These are phyloP conservation scores for Cordyceps javanica DNA, from an alignment of 2,329 filamentous ascomycete genomes.

Conservation along the genomic window DNA sequence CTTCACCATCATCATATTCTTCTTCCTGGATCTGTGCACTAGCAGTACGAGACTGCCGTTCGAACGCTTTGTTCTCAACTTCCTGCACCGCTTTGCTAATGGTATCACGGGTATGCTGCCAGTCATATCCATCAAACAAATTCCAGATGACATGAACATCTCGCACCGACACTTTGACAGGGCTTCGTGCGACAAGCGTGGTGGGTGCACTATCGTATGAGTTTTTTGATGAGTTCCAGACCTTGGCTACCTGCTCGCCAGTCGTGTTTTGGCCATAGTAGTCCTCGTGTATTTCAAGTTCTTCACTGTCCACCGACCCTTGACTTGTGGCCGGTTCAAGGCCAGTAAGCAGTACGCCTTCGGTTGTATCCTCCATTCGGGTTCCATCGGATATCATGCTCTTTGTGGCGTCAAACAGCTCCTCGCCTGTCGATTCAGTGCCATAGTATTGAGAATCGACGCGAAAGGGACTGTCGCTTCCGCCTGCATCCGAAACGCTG, in stretches of 20 bases:
- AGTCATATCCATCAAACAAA: slow-evolving; percentile 95
- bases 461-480: slow-evolving; percentile 30
- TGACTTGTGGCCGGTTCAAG: slow-evolving; percentile 23
- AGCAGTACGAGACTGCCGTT: slow-evolving; percentile 57
- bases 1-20: slow-evolving; percentile 73
- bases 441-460: slow-evolving; percentile 44
- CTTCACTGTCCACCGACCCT: slow-evolving; percentile 47
- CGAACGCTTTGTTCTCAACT: slow-evolving; percentile 74
- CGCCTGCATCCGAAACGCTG: slow-evolving; percentile 26
- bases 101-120: slow-evolving; percentile 77
- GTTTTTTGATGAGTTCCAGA: slow-evolving; percentile 75
- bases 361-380: slow-evolving; percentile 30
- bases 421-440: slow-evolving; percentile 36
- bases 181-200: slow-evolving; percentile 56
- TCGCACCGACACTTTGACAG: slow-evolving; percentile 70
- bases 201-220: slow-evolving; percentile 63
- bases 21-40: slow-evolving; percentile 56
- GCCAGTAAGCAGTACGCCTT: slow-evolving; percentile 30
- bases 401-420: slow-evolving; percentile 42
- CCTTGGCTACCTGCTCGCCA: slow-evolving; percentile 61
- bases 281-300: slow-evolving; percentile 69
- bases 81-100: slow-evolving; percentile 86
- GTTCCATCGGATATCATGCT: slow-evolving; percentile 24
- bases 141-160: slow-evolving; percentile 97
- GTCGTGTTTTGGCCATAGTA: slow-evolving; percentile 63